Percentiles rank a stretch among this genome's conserved stretches.
Evolutionary conservation across 495 filamentous ascomycete species (phyloP).

Genomic region (Lineolata rhizophorae): DNA sequence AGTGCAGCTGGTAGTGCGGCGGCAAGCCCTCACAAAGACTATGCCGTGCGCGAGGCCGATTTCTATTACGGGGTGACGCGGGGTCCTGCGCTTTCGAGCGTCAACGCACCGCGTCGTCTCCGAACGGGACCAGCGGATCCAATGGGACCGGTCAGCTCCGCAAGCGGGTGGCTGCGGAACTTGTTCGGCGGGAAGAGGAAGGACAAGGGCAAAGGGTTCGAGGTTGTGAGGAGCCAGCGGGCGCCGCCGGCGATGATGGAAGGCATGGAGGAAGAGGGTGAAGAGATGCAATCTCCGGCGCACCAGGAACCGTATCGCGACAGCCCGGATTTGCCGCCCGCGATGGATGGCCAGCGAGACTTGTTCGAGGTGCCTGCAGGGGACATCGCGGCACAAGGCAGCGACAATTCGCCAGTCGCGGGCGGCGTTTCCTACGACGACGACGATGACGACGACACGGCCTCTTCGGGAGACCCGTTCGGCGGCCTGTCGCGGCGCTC

Average conservation of each 20-base stretch:
- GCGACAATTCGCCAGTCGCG: too few species aligned
- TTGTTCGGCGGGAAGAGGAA: slow-evolving; percentile 66
- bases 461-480: too few species aligned
- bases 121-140: slow-evolving; percentile 92
- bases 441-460: too few species aligned
- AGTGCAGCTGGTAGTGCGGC: too few species aligned
- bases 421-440: too few species aligned
- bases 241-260: slow-evolving; percentile 25
- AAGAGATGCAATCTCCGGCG: slow-evolving; percentile 6
- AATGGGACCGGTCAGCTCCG: slow-evolving; percentile 68
- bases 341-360: neutral
- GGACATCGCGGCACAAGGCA: too few species aligned
- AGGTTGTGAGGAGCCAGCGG: slow-evolving; percentile 74
- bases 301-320: slow-evolving; percentile 13
- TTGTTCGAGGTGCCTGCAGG: too few species aligned
- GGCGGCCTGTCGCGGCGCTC: too few species aligned
- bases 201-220: slow-evolving; percentile 82
- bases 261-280: slow-evolving; percentile 7
- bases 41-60: slow-evolving; percentile 79
- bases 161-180: slow-evolving; percentile 68
- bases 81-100: slow-evolving; percentile 68
- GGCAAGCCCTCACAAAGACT: slow-evolving; percentile 44
- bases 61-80: slow-evolving; percentile 76
- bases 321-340: slow-evolving; percentile 5
- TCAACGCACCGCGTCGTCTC: slow-evolving; percentile 56